Evolutionary conservation across 1,139 yeast species (phyloP).

Genomic region (Pneumocystis carinii): DNA sequence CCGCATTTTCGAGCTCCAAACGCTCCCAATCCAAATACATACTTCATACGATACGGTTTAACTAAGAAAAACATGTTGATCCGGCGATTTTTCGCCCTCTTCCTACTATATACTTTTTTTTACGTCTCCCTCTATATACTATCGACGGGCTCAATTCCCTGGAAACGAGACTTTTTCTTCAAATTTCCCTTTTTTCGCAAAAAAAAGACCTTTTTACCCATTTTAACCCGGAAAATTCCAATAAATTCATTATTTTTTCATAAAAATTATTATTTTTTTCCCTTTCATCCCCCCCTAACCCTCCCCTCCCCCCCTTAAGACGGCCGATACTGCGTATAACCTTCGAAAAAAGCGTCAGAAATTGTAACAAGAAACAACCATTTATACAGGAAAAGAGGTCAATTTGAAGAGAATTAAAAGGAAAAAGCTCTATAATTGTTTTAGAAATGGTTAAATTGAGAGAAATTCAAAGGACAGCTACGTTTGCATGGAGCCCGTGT

Average conservation of each 20-base stretch:
- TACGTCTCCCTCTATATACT: not conserved
- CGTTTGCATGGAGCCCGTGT: conserved; percentile 79
- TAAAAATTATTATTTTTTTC: not conserved
- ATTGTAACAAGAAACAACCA: not conserved
- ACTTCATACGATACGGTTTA: not conserved
- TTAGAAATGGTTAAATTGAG: conserved; percentile 61
- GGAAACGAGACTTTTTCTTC: too few species aligned
- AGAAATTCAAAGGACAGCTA: conserved; percentile 74
- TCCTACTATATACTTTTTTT: not conserved
- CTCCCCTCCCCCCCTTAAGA: too few species aligned
- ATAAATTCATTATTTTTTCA: not conserved
- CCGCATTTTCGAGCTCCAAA: not conserved
- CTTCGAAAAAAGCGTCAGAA: too few species aligned
- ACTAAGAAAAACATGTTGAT: not conserved
- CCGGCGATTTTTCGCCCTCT: not conserved
- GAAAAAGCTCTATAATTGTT: not conserved
- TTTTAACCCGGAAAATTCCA: not conserved
- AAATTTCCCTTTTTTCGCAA: not conserved
- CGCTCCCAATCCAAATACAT: not conserved
- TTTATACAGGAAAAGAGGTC: not conserved
- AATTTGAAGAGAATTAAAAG: not conserved
- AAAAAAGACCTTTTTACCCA: not conserved
- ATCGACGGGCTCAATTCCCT: too few species aligned
- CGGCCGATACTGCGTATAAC: too few species aligned
- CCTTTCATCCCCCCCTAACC: too few species aligned